These are phyloP conservation scores for Leucaena leucocephala DNA, from an alignment of 306 rosid genomes.

Conservation along the genomic window DNA sequence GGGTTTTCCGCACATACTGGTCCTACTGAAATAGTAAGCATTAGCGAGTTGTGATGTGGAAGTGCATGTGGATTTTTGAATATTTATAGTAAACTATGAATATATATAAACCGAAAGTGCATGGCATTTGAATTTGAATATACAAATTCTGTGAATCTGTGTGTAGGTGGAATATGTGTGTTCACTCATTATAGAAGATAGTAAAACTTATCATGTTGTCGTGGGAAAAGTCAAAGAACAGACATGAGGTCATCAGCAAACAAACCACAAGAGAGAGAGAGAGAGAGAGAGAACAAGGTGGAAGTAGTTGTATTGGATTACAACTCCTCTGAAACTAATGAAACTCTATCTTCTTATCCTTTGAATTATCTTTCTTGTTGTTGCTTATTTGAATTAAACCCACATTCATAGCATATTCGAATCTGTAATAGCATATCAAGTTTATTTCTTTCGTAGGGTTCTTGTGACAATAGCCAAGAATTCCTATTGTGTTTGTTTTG, in stretches of 20 bases:
- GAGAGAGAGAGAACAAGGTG: background rate
- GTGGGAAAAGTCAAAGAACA: conserved; percentile 1
- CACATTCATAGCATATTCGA: background rate
- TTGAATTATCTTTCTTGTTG: background rate
- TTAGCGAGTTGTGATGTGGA: conserved; percentile 30
- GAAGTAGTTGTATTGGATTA: conserved; percentile 22
- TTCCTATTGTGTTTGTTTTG: background rate
- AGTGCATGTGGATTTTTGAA: conserved; percentile 42
- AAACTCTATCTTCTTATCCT: background rate
- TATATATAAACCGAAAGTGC: background rate
- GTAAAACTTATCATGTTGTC: conserved; percentile 23
- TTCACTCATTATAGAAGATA: conserved; percentile 42
- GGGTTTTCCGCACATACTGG: background rate
- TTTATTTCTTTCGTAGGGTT: background rate
- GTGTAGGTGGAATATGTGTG: conserved; percentile 49
- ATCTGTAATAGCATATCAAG: background rate
- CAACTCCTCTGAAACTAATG: background rate
- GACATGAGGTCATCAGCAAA: background rate
- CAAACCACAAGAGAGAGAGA: background rate
- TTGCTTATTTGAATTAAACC: background rate
- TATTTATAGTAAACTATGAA: no score
- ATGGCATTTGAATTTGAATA: conserved; percentile 23
- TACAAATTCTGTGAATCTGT: conserved; percentile 23
- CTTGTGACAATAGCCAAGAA: background rate
- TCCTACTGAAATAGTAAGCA: conserved; percentile 12